These are phyloP conservation scores for Microcera coccophila DNA, from an alignment of 2,329 filamentous ascomycete genomes.

Conservation along the genomic window DNA sequence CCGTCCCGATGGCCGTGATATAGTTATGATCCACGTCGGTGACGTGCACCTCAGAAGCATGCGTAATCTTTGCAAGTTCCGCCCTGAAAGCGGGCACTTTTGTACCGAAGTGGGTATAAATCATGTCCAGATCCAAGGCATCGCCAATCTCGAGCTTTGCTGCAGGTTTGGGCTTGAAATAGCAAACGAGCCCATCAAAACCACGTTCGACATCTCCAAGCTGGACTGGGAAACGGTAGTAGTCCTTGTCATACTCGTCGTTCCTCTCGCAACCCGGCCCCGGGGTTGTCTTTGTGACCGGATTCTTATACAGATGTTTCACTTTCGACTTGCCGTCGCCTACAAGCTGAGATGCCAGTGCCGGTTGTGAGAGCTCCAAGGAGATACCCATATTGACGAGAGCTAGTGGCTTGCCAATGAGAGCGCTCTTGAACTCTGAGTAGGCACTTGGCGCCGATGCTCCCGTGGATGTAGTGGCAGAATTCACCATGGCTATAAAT, in stretches of 20 bases:
- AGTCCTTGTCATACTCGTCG: neutral
- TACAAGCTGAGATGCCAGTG: conserved; percentile 18
- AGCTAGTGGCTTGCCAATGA: conserved; percentile 41
- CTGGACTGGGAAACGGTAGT: conserved; percentile 35
- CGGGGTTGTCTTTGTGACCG: neutral
- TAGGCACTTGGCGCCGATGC: conserved; percentile 34
- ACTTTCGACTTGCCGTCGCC: neutral
- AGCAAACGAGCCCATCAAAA: conserved; percentile 40
- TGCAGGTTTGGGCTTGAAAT: conserved; percentile 27
- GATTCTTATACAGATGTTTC: neutral
- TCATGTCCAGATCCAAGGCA: conserved; percentile 19
- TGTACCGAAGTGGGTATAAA: conserved; percentile 27
- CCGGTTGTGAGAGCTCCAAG: conserved; percentile 31
- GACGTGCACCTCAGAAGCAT: neutral
- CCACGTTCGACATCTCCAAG: conserved; percentile 32
- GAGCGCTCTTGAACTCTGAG: conserved; percentile 30
- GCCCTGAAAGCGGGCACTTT: conserved; percentile 4
- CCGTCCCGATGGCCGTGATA: neutral
- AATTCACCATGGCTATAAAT: no score
- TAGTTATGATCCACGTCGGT: no score
- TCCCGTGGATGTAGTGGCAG: no score
- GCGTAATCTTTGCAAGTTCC: neutral
- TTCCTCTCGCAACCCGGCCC: no score
- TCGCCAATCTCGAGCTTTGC: neutral
- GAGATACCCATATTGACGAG: conserved; percentile 39